Evolutionary conservation across 2,329 filamentous ascomycete genomes (phyloP), one percentile per base, ranked within the genome.

Genomic region (Ophiostoma novo-ulmi): DNA sequence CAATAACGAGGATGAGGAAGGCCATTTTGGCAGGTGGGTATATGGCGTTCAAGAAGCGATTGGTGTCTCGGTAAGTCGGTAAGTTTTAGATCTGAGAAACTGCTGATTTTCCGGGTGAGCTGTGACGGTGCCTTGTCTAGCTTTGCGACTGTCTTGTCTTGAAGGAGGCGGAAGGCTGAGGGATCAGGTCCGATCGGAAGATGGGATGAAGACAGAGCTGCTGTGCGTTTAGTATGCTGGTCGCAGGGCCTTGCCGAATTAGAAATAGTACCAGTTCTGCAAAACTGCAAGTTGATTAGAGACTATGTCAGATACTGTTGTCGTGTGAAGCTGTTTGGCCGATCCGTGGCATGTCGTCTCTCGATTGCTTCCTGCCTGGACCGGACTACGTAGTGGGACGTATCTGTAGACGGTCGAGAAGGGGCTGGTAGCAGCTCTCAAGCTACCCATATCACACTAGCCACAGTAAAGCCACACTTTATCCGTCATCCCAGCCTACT

Each of bases 1-100:
- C 93, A 76, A 97, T 92, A 78, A 95, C 92, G 78, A 97, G 87
- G 78, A 97, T 93, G 75, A 97, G 86, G 81, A 94, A 92, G 74
- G 93, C 92, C 83, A 94, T 93, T 84, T 88, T 90, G 76, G 6
- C 13, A 11, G 31, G 31, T 10, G 31, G 20, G 58, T 36, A 20
- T 5, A 8, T 31, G 31, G 13, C 4, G 58, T 36, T 1, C 3
- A 36, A 36, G 58, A 63, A 10, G n/a, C 4, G 36, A 35, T 48
- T 44, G 44, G 44, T 48, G 17, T 3, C n/a, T 48, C 22, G 44
- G 52, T n/a, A 10, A 20, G 26, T 35, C 58, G 26, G 26, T 26
- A 3, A 5, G 22, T 26, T 11, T 13, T 10, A 26, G 52, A 58
- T 58, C n/a, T 13, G 6, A 13, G 52, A n/a, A 11, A 8, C 44